Evolutionary conservation across 371 early-diverging fungal species (phyloP), one percentile per base, ranked within the genome.

Genomic region (Lichtheimia hyalospora): DNA sequence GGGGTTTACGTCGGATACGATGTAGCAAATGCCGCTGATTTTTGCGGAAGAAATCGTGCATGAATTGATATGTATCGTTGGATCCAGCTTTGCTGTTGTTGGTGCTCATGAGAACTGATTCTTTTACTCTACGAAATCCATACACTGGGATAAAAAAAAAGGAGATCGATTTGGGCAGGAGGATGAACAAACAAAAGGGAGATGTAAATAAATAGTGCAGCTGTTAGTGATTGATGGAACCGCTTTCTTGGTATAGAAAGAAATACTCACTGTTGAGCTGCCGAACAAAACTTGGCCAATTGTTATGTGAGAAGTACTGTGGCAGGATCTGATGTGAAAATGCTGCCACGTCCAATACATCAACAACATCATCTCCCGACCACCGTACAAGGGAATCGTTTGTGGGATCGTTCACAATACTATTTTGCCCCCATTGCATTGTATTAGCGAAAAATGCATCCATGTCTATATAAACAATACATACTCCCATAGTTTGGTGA

Each of bases 291-390:
- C 57, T 57, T 7, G 57, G 46, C 46, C 49, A 57, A 14, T 57
- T 57, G 28, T 39, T 57, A 48, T 57, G 57, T 16, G 44, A 48
- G 16, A 57, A 57, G 20, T 57, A 57, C 21, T 57, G 57, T 48
- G 57, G 49, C 13, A 57, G 27, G 3, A 57, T 39, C 12, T 46
- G 15, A 15, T 39, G 41, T 1, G 57, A 49, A 49, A 57, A 57
- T 3, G 25, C 49, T 16, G 85, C 82, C 6, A 84, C 81, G 49
- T 84, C 82, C 8, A 83, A 71, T 13, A 88, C 85, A 56, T 84
- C 80, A 52, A 88, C 84, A 20, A 82, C 68, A 57, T 83, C 83
- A 44, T 86, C 88, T 18, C 40, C 53, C 0, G n/a, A 34, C 34
- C 34, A 34, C 10, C 34, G 34, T 34, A 34, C 10, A 8, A 34